These are phyloP conservation scores for Byssochlamys sp. DNA, from an alignment of 2,329 filamentous ascomycete species.

Conservation along the genomic window DNA sequence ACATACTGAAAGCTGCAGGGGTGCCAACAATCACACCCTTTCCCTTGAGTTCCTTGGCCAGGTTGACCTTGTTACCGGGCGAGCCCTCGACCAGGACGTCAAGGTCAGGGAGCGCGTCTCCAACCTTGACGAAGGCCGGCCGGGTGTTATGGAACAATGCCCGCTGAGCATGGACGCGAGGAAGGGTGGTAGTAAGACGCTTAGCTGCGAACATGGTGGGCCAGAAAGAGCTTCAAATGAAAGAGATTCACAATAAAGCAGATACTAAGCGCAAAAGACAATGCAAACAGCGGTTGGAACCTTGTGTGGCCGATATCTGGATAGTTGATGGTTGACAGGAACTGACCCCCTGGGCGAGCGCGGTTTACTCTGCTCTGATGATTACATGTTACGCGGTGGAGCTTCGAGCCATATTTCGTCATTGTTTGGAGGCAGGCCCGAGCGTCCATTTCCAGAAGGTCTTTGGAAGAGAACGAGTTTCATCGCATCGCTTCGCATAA, in stretches of 20 bases:
- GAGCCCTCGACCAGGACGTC: conserved; percentile 72
- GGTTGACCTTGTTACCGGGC: conserved; percentile 85
- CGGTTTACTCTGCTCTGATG: background rate
- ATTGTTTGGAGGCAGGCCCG: background rate
- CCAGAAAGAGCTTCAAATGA: background rate
- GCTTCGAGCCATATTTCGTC: background rate
- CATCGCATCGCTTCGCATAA: background rate
- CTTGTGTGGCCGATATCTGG: background rate
- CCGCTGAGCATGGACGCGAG: conserved; percentile 21
- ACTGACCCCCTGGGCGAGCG: background rate
- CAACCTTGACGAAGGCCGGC: conserved; percentile 54
- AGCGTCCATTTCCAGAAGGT: background rate
- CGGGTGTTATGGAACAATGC: conserved; percentile 32
- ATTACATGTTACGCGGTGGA: background rate
- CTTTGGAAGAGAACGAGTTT: background rate
- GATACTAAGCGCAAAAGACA: background rate
- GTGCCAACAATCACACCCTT: conserved; percentile 79
- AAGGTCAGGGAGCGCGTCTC: conserved; percentile 68
- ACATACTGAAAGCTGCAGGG: conserved; percentile 63
- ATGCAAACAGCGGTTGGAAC: background rate
- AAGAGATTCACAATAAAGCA: background rate
- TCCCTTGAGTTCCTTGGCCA: conserved; percentile 65
- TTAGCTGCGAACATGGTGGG: conserved; percentile 29
- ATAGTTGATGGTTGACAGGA: background rate
- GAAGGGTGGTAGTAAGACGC: conserved; percentile 23